Evolutionary conservation across 495 filamentous ascomycete species (phyloP), one percentile per base, ranked within the genome.

Genomic region (Aspergillus olivimuriae): DNA sequence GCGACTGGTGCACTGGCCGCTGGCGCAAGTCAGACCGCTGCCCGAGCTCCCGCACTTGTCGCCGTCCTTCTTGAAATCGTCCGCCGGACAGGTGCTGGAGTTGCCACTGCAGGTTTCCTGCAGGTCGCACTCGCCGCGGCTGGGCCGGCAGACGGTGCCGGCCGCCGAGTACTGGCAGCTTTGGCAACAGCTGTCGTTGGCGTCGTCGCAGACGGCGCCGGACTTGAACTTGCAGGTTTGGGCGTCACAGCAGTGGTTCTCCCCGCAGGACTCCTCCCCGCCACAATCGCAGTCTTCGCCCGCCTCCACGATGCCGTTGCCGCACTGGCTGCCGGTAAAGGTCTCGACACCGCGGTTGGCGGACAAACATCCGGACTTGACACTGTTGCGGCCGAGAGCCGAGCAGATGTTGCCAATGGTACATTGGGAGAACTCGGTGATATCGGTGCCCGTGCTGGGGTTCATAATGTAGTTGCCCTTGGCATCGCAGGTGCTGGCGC

Each of bases 261-360:
- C 61, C 14, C 69, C 78, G 60, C 92, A 98, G 32, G 76, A 76
- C 22, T 68, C 64, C 5, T 61, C 60, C 32, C 90, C 92, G 41
- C 92, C 94, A 56, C 92, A 98, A 65, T 98, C 92, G 63, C 92
- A 98, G 12, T 98, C 85, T 63, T 98, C 92, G 48, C 87, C 92
- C 8, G 74, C 63, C 62, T 98, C 92, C 31, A 98, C 94, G 48
- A 98, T 97, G 34, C 92, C 92, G 62, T 98, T 98, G 38, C 92
- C 92, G 59, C 92, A 98, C 55, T 87, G 81, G 45, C 82, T 83
- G 51, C 84, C 85, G 1, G 81, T 86, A 57, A 94, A 86, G n/a
- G 86, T 91, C n/a, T 73, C 71, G 14, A 98, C 81, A 45, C 83
- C 83, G 49, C 78, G 77, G 65, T 98, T 98, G 56, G 84, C 80